Evolutionary conservation across 257 asterid genomes (phyloP).

Genomic region (Coffea eugenioides): DNA sequence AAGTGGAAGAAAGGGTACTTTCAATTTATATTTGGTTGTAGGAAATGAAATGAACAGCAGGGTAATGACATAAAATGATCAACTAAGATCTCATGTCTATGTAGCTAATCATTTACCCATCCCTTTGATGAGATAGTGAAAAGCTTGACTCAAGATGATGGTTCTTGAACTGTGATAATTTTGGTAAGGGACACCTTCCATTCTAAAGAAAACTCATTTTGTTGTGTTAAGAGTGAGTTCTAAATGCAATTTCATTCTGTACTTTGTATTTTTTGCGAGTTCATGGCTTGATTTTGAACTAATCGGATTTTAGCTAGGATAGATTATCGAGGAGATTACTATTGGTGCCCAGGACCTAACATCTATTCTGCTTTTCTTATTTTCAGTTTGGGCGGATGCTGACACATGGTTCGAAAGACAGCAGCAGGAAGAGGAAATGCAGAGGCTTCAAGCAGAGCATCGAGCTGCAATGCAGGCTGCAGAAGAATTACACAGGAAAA

Average conservation of each 20-base stretch:
- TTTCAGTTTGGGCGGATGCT: constrained; percentile 95
- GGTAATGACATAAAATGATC: neutral
- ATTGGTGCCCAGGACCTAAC: neutral
- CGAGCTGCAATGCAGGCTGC: constrained; percentile 72
- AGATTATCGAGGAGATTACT: neutral
- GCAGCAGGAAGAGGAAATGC: constrained; percentile 89
- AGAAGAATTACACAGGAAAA: constrained; percentile 84
- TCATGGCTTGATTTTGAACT: neutral
- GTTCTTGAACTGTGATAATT: neutral
- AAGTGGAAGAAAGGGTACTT: no score
- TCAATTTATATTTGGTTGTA: neutral
- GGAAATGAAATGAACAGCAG: neutral
- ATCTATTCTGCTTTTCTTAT: neutral
- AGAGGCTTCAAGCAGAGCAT: constrained; percentile 79
- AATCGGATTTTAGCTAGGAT: neutral
- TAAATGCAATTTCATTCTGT: neutral
- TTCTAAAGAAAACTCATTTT: no score
- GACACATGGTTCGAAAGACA: constrained; percentile 97
- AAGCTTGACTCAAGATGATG: neutral
- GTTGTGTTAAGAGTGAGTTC: no score
- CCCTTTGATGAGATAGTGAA: neutral
- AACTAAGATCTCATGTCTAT: neutral
- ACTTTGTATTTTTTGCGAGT: neutral
- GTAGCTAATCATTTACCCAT: neutral
- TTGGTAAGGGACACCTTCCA: neutral